Conservation (phyloP, 345 rosid species). For the Citrus sp. region DNA sequence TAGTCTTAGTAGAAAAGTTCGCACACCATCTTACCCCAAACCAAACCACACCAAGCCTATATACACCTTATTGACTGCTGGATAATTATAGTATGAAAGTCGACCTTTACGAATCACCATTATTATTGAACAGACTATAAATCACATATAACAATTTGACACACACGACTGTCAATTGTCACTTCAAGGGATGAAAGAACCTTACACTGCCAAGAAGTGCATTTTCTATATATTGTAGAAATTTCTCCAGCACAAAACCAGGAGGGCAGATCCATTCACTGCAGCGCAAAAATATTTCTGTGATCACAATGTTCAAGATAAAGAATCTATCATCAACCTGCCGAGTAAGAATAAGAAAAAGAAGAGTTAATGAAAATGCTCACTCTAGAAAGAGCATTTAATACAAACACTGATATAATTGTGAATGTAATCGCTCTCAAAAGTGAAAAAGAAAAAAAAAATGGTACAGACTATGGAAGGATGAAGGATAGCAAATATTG, state of each 20-base stretch:
- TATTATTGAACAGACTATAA: not conserved
- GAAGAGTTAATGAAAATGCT: not conserved
- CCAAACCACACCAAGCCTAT: not conserved
- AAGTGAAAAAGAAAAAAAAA: not conserved
- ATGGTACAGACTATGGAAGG: not conserved
- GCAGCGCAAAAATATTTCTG: constrained; percentile 64
- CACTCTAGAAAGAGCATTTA: not conserved
- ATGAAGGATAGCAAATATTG: not conserved
- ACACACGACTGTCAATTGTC: not conserved
- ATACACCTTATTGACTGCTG: not conserved
- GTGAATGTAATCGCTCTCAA: not conserved
- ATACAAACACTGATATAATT: not conserved
- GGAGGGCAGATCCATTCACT: constrained; percentile 57
- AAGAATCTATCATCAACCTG: constrained; percentile 71
- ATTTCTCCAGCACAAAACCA: constrained; percentile 40
- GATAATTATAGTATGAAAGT: not conserved
- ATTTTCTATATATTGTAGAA: constrained; percentile 56
- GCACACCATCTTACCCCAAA: not conserved
- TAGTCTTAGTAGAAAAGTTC: not conserved
- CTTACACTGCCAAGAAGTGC: constrained; percentile 73
- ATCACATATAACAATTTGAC: not conserved
- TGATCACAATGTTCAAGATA: constrained; percentile 51
- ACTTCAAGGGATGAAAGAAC: constrained; percentile 18
- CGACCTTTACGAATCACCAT: not conserved
- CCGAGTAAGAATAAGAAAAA: constrained; percentile 23